Evolutionary conservation across 2,329 filamentous ascomycete genomes (phyloP).

Genomic region (Microsporum ferrugineum): DNA sequence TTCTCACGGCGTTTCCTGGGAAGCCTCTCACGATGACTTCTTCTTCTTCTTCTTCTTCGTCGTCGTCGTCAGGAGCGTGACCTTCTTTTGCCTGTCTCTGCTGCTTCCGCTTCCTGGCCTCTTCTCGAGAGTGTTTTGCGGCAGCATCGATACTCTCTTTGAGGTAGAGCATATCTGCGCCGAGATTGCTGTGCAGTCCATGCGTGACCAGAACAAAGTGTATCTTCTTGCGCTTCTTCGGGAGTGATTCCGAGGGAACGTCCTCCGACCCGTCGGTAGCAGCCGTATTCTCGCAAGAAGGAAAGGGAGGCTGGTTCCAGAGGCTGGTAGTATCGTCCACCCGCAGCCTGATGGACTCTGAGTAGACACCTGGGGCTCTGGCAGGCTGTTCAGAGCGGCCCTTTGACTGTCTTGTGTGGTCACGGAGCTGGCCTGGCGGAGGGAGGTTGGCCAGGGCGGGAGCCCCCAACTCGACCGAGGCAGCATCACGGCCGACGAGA

Average conservation of each 20-base stretch:
- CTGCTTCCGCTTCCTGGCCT: conserved; percentile 49
- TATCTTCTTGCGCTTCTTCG: conserved; percentile 55
- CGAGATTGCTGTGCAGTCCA: conserved; percentile 88
- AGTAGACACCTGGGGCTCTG: conserved; percentile 64
- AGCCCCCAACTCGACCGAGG: conserved; percentile 60
- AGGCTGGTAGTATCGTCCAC: conserved; percentile 81
- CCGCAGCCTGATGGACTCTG: conserved; percentile 62
- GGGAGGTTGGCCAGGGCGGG: conserved; percentile 44
- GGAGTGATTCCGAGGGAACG: conserved; percentile 15
- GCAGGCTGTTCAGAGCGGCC: conserved; percentile 28
- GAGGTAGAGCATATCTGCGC: conserved; percentile 90
- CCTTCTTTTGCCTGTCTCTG: conserved; percentile 24
- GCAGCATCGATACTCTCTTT: conserved; percentile 94
- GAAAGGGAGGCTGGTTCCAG: conserved; percentile 85
- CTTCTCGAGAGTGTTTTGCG: conserved; percentile 59
- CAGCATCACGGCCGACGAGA: conserved; percentile 71
- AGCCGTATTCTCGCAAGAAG: conserved; percentile 40
- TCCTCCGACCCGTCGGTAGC: conserved; percentile 10
- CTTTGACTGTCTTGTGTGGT: conserved; percentile 57
- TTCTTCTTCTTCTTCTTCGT: conserved; percentile 38
- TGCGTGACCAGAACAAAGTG: conserved; percentile 90
- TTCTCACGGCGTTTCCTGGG: conserved; percentile 77
- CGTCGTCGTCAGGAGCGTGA: conserved; percentile 13
- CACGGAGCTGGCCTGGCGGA: conserved; percentile 58
- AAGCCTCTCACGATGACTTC: conserved; percentile 82